Evolutionary conservation across 2,329 filamentous ascomycete species (phyloP), one percentile per base, ranked within the genome.

Genomic region (Ophiostoma sp.): DNA sequence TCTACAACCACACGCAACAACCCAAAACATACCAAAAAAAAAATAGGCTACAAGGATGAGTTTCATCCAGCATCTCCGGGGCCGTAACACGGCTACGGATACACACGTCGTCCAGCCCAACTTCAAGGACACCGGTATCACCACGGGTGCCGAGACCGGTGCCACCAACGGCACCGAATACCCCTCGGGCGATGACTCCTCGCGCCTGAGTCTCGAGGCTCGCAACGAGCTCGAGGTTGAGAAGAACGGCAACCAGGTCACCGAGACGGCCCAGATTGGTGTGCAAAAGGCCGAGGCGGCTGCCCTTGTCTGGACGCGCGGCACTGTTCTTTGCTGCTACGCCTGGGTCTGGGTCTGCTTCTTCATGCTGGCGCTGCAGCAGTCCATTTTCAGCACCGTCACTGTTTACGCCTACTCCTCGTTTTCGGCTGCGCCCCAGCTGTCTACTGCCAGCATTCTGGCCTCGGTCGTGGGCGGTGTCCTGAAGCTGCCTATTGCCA

Each of bases 401-500:
- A 79, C 77, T 3, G 80, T 83, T 31, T 86, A 81, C 73, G 81
- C 84, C 52, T 85, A 84, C 41, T 83, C 82, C 73, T 76, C 76
- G 57, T 89, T 87, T 74, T 72, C 77, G 20, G 75, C 77, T n/a
- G 86, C 88, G 75, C 86, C 85, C 0, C 78, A 88, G 36, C 80
- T 85, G 1, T 80, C 84, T 1, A 81, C 85, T 2, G 84, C 85
- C 20, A 79, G 79, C 67, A 84, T 89, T 72, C 80, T 89, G 23
- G 79, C 85, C 11, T 82, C 79, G 72, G 78, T 86, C 44, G 84
- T 89, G 65, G 79, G 81, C 75, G 89, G 87, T 54, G 82, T 89
- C n/a, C 82, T 85, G 70, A 89, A 89, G 76, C 83, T 90, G 11
- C 86, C 88, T 0, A 83, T 89, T 73, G 88, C 89, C 69, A 91